Base-by-base conservation (phyloP, 805 yeast species). In the Suhomyces sp. region DNA sequence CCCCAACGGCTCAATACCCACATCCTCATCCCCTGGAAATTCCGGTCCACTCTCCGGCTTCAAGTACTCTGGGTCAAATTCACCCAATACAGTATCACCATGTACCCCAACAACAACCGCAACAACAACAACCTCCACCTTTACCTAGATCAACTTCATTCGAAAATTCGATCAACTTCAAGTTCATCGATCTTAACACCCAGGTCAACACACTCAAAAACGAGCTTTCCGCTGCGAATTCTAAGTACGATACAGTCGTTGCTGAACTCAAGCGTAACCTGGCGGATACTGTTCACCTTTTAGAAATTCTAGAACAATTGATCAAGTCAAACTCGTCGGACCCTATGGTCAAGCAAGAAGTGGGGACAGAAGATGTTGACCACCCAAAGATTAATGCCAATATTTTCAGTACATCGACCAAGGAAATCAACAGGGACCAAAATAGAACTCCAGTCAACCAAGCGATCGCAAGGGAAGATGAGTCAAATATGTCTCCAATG, bases 211-310 rank as follows among this genome's bases (percentile, higher is more conserved):
- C 56, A 2, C 46, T 75, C 39, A 61, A 65, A 42, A 63, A 61
- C 37, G 76, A 71, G 28, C 65, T 72, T 47, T 60, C 63, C 9
- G 54, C 59, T 24, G 50, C 77, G 28, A 68, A 65, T 28, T 47
- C 66, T 11, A 63, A 70, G 34, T 72, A 73, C 47, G 83, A 77
- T 19, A 46, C 64, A 8, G 64, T 78, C 5, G 52, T 60, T 20
- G 74, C 70, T 4, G 79, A 76, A 31, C 48, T 76, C 38, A 68
- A 70, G 23, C 63, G 65, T 35, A 65, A 74, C 12, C 77, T 76
- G 46, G 48, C 66, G 35, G 87, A 80, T 45, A 62, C 76, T 56
- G 70, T 78, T 3, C 67, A 67, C 24, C 39, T 79, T 6, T 46
- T 79, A 8, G 84, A 78, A 15, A 48, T 72, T 31, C 51, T 71